Evolutionary conservation across 192 early-diverging fungal species (phyloP), one percentile per base, ranked within the genome.

Genomic region (Entomortierella parvispora): DNA sequence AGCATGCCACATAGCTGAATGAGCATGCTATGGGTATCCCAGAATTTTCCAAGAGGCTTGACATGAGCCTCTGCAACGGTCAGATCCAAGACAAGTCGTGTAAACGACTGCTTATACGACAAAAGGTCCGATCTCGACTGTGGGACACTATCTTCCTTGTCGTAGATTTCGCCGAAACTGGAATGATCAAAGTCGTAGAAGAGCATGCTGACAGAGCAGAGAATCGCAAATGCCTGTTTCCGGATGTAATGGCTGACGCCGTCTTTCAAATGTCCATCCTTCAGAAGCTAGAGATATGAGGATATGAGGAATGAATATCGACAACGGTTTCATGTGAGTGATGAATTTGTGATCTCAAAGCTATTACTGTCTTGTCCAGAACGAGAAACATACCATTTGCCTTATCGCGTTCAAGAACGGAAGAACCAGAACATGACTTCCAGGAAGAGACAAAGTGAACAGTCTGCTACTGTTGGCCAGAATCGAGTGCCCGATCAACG

Each of bases 401-500:
- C 84, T 58, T 44, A 93, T 87, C 28, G 88, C 85, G 15, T 77
- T 82, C 43, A 96, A 55, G 58, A 92, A 89, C 2, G 86, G 66
- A 20, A 87, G 80, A 29, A 94, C 88, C 14, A 93, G 69, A 46
- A 92, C 82, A 61, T 88, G 79, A 29, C 80, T 77, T 11, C 94
- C 93, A 8, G 93, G 93, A 17, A 96, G 71, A 2, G 80, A 75
- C 32, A 88, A 63, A 4, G 85, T 77, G 71, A 94, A 96, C 12
- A 96, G 22, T 14, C 83, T 86, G 25, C 84, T 80, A 44, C 85
- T 87, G 81, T 94, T 93, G 11, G 68, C 64, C 5, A 96, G 50
- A 51, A 96, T 92, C 14, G 89, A 87, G 23, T 81, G 85, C 6
- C 87, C 86, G 44, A 93, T 86, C 62, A 72, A 65, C 0, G 56